These are phyloP conservation scores for Ormosia emarginata DNA, from an alignment of 306 rosid genomes.

Conservation along the genomic window DNA sequence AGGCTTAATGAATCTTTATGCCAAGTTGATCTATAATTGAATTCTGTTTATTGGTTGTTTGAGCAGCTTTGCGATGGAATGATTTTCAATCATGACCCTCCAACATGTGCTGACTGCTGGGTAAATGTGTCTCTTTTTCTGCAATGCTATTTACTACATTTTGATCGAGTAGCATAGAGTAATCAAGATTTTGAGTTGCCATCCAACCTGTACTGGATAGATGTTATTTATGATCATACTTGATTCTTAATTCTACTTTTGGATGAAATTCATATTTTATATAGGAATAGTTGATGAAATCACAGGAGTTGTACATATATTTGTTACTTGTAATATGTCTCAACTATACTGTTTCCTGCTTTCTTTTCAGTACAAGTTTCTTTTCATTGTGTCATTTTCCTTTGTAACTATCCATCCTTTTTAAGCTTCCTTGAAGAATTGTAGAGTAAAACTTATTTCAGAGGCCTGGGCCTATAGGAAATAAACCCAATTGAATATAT, in stretches of 20 bases:
- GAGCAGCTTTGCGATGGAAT: slow-evolving; percentile 89
- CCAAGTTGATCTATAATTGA: slow-evolving; percentile 26
- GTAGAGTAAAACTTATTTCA: not conserved
- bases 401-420: slow-evolving; percentile 3
- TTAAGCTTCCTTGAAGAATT: not conserved
- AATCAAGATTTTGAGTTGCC: not conserved
- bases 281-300: slow-evolving; percentile 14
- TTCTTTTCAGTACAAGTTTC: slow-evolving; percentile 8
- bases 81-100: slow-evolving; percentile 91
- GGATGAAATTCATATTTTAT: not conserved
- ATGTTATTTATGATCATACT: not conserved
- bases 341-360: slow-evolving; percentile 1
- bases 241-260: not conserved
- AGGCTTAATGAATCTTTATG: not conserved
- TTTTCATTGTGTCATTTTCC: not conserved
- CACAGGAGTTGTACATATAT: not conserved
- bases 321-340: not conserved
- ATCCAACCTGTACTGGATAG: not conserved
- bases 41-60: slow-evolving; percentile 31
- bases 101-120: slow-evolving; percentile 82
- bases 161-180: not conserved
- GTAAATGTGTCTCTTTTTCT: slow-evolving; percentile 46
- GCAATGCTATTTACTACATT: slow-evolving; percentile 11
- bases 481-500: not conserved
- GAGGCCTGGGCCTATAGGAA: not conserved